Conservation (phyloP, 2,329 filamentous ascomycete species). For the Cercospora nicotianae region DNA sequence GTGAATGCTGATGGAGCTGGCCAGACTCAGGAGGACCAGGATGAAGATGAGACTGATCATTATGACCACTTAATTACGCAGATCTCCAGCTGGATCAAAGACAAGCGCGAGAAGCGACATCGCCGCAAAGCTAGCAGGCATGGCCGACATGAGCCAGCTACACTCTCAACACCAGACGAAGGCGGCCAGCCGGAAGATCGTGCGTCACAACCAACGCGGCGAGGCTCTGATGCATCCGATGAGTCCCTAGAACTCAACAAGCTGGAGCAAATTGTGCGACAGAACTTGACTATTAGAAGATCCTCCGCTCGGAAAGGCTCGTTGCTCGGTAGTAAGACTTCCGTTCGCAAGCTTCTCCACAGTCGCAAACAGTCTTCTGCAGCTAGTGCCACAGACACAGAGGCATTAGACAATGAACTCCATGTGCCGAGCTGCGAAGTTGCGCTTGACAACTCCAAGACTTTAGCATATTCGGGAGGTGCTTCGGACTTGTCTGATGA, state of each 20-base stretch:
- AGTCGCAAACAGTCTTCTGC: conserved; percentile 44
- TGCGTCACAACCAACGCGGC: conserved; percentile 9
- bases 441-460: conserved; percentile 85
- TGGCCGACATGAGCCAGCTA: conserved; percentile 14
- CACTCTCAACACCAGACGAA: conserved; percentile 3
- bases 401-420: conserved; percentile 76
- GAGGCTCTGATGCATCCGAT: conserved; percentile 28
- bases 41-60: conserved; percentile 21
- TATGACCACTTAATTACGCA: conserved; percentile 53
- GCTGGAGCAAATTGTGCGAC: conserved; percentile 76
- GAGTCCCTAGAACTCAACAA: conserved; percentile 64
- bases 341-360: conserved; percentile 34
- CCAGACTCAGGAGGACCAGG: conserved; percentile 16
- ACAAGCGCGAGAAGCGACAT: conserved; percentile 69
- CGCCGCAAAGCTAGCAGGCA: conserved; percentile 41
- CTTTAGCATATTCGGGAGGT: conserved; percentile 70
- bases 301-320: conserved; percentile 23
- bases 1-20: conserved; percentile 15
- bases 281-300: conserved; percentile 47
- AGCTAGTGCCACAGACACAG: conserved; percentile 70
- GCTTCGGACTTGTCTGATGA: conserved; percentile 53
- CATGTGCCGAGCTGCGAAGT: conserved; percentile 84
- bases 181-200: neutral
- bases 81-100: conserved; percentile 78
- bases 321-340: conserved; percentile 28